Base-by-base conservation (phyloP, 2,329 filamentous ascomycete species). In the Fusarium sp. region DNA sequence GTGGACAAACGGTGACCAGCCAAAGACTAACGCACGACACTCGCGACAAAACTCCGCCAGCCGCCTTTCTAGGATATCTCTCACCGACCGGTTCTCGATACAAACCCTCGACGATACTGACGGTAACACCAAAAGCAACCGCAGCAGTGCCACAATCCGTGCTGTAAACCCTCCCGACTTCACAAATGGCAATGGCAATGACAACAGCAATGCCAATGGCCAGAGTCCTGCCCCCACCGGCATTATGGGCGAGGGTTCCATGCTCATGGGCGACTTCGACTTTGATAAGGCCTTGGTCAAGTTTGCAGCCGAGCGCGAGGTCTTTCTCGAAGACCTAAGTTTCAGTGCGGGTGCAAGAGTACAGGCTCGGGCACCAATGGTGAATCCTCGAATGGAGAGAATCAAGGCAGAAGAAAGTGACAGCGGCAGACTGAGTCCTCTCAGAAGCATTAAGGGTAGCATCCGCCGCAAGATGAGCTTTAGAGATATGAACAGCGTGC, bases 201-300 rank as follows among this genome's bases (percentile, higher is more conserved):
- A 71, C 51, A 25, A 67, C 25, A 72, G 25, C 18, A 63, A 71
- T 58, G 71, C 70, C 53, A 32, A 58, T 43, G 64, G 55, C 52
- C 56, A 71, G 65, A 59, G 58, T 38, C 71, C 74, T 29, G 58
- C 58, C 43, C 69, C 76, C 48, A 66, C 68, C 43, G 74, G 73
- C 29, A 63, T 58, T 41, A 68, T 75, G 40, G 78, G 78, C 44
- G 78, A 79, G 24, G 80, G 80, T 41, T 73, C 78, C 45, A 70
- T 73, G 40, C 73, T 83, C 34, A 80, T 87, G 67, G 82, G 81
- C 62, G 94, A 97, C 77, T 94, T 93, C 76, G 96, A 98, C 80
- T 99, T 99, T 76, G 96, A 98, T 78, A 91, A 92, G 77, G 95
- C 96, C 27, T 85, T 99, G 72, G 84, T 94, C 76, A 98, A 98